Conservation (phyloP, 805 yeast genomes). For the Candida sakaeoensis region DNA sequence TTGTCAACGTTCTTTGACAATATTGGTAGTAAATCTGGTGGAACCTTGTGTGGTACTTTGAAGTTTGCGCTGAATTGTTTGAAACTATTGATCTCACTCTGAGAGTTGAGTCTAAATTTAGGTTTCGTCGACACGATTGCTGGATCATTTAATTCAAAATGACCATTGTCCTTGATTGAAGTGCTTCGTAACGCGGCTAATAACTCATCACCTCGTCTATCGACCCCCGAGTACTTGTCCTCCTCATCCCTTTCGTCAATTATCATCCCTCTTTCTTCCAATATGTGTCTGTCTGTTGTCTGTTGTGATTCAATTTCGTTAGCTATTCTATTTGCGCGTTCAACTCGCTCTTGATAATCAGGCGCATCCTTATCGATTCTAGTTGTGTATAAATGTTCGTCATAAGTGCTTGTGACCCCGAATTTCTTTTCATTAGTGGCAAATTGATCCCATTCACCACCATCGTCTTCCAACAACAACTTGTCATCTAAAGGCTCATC, state of each 20-base stretch:
- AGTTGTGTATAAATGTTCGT: slow-evolving; percentile 87
- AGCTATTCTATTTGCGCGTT: slow-evolving; percentile 75
- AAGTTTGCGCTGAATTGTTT: slow-evolving; percentile 79
- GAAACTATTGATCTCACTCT: slow-evolving; percentile 64
- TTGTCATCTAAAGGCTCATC: slow-evolving; percentile 36
- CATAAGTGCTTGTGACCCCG: slow-evolving; percentile 80
- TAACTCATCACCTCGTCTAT: slow-evolving; percentile 51
- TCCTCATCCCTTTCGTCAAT: slow-evolving; percentile 96
- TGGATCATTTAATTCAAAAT: slow-evolving; percentile 56
- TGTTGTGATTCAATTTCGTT: slow-evolving; percentile 73
- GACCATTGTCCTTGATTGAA: slow-evolving; percentile 27
- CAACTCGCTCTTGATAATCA: slow-evolving; percentile 60
- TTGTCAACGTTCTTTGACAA: slow-evolving; percentile 63
- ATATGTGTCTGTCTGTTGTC: slow-evolving; percentile 72
- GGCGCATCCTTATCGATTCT: slow-evolving; percentile 66
- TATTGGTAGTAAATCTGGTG: slow-evolving; percentile 66
- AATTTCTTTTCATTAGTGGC: slow-evolving; percentile 85
- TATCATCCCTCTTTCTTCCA: slow-evolving; percentile 85
- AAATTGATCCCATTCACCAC: slow-evolving; percentile 84
- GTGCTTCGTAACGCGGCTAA: slow-evolving; percentile 44
- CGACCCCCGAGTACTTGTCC: slow-evolving; percentile 92
- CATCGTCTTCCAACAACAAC: slow-evolving; percentile 30
- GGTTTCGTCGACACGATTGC: slow-evolving; percentile 49
- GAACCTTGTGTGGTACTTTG: slow-evolving; percentile 61
- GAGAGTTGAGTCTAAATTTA: slow-evolving; percentile 43